These are phyloP conservation scores for Ulota crispa DNA, from an alignment of 225 moss, liverwort and hornwort genomes.

Conservation along the genomic window DNA sequence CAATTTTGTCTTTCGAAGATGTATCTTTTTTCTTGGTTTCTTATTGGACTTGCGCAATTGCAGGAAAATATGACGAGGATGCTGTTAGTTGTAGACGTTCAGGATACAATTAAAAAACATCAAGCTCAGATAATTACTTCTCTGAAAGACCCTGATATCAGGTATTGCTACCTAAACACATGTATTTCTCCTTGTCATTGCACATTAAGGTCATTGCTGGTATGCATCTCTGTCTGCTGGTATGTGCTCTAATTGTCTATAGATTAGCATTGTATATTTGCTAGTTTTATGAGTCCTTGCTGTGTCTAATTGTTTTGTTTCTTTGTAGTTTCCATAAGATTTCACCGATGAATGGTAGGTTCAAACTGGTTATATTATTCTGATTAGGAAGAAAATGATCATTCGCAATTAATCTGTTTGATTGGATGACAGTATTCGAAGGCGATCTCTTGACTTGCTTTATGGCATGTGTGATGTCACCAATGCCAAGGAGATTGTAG, in stretches of 20 bases:
- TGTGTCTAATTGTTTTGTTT: not conserved
- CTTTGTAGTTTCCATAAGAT: not conserved
- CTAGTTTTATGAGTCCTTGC: constrained; percentile 9
- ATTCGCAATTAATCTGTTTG: constrained; percentile 10
- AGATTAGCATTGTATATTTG: not conserved
- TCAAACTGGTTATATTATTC: not conserved
- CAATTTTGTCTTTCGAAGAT: not conserved
- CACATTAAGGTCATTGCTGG: not conserved
- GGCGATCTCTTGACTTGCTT: constrained; percentile 91
- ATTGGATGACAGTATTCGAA: constrained; percentile 70
- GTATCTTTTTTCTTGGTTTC: constrained; percentile 13
- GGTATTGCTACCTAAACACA: constrained; percentile 37
- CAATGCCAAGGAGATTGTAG: constrained; percentile 96
- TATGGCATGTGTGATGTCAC: constrained; percentile 98
- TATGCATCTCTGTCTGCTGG: not conserved
- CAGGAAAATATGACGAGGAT: constrained; percentile 99
- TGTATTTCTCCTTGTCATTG: constrained; percentile 14
- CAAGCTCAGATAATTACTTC: constrained; percentile 98
- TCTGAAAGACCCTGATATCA: constrained; percentile 96
- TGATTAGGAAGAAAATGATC: not conserved
- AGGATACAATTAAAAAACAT: constrained; percentile 94
- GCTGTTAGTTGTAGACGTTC: constrained; percentile 94
- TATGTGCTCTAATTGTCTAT: not conserved
- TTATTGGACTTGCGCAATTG: constrained; percentile 29
- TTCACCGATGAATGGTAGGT: not conserved